Evolutionary conservation across 345 rosid genomes (phyloP).

Genomic region (Acer negundo): DNA sequence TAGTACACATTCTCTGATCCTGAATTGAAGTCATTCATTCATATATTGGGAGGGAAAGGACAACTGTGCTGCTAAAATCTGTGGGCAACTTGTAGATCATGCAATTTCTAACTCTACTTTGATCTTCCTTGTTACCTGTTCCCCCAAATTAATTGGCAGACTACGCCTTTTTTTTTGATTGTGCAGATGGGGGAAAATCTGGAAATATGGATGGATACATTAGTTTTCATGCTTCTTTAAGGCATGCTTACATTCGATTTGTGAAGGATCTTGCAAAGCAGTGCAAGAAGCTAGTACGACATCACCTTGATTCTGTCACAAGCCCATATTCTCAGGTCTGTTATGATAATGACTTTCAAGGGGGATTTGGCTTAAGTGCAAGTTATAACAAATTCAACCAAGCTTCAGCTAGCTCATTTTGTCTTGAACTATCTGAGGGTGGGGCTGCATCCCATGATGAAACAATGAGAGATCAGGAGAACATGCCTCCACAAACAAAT

Average conservation of each 20-base stretch:
- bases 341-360: slow-evolving; percentile 69
- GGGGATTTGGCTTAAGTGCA: slow-evolving; percentile 53
- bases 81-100: background rate
- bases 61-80: background rate
- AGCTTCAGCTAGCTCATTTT: slow-evolving; percentile 58
- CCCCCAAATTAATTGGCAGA: background rate
- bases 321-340: slow-evolving; percentile 94
- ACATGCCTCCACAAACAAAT: slow-evolving; percentile 72
- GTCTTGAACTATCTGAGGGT: slow-evolving; percentile 71
- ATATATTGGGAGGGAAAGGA: background rate
- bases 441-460: slow-evolving; percentile 45
- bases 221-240: slow-evolving; percentile 87
- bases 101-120: background rate
- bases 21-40: slow-evolving; percentile 1
- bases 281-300: slow-evolving; percentile 86
- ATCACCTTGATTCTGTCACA: slow-evolving; percentile 95
- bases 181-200: slow-evolving; percentile 62
- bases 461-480: slow-evolving; percentile 71
- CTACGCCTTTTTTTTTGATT: slow-evolving; percentile 11
- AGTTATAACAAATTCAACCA: slow-evolving; percentile 45
- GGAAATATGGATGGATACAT: slow-evolving; percentile 85
- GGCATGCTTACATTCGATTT: slow-evolving; percentile 73
- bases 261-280: slow-evolving; percentile 78
- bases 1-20: background rate
- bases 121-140: background rate